Percentiles rank a stretch among this genome's conserved stretches.
Evolutionary conservation across 306 rosid genomes (phyloP).

Genomic region (Gynostemma pentaphyllum): DNA sequence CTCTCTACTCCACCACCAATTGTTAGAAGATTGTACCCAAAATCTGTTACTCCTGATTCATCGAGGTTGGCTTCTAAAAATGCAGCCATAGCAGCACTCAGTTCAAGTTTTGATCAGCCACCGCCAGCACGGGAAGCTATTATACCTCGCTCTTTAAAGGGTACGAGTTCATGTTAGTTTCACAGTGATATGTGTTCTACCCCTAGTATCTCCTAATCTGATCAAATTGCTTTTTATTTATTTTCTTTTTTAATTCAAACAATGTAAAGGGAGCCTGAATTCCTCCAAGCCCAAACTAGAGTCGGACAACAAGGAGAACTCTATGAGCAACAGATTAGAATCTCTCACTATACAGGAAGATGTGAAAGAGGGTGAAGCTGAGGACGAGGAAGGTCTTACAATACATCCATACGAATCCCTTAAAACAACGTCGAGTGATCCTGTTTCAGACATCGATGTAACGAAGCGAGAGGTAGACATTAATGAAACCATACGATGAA

Average conservation of each 20-base stretch:
- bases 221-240: background rate
- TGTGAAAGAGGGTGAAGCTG: slow-evolving; percentile 74
- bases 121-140: slow-evolving; percentile 43
- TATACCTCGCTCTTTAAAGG: slow-evolving; percentile 69
- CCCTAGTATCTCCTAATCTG: background rate
- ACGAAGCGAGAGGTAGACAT: slow-evolving; percentile 82
- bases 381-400: slow-evolving; percentile 68
- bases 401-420: slow-evolving; percentile 60
- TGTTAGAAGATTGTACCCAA: slow-evolving; percentile 69
- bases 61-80: slow-evolving; percentile 41
- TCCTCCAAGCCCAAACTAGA: slow-evolving; percentile 29
- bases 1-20: slow-evolving; percentile 97
- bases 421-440: slow-evolving; percentile 45
- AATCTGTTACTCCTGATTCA: slow-evolving; percentile 60
- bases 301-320: slow-evolving; percentile 33
- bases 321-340: slow-evolving; percentile 45
- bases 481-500: background rate
- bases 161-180: slow-evolving; percentile 21
- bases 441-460: slow-evolving; percentile 59
- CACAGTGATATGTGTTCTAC: background rate
- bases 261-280: slow-evolving; percentile 29
- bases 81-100: slow-evolving; percentile 59
- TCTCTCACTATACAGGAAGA: slow-evolving; percentile 71
- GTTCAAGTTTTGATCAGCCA: slow-evolving; percentile 49
- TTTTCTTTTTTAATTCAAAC: slow-evolving; percentile 1